Base-by-base conservation (phyloP, 768 basidiomycete genomes). In the Pleurotus djamor region DNA sequence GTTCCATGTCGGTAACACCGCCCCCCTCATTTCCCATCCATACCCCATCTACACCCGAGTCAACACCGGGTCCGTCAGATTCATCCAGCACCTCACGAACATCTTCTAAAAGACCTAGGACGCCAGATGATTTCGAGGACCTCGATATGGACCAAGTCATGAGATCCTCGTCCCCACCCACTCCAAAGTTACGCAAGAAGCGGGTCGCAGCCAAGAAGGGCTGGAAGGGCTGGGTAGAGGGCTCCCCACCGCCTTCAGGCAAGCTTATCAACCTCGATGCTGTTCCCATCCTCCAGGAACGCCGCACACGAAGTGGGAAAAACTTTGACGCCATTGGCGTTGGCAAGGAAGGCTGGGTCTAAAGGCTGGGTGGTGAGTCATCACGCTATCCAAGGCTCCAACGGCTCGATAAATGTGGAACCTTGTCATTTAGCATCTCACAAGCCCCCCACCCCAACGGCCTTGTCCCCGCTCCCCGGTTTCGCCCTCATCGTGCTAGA, bases 191-290 rank as follows among this genome's bases (percentile, higher is more conserved):
- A n/a, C 79, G 81, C 48, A 82, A 79, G 70, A 90, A 83, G 77
- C 86, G 87, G 64, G 75, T 80, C 47, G 79, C 86, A 0, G 86
- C 82, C 37, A 86, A 81, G 73, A 93, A 93, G 71, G 91, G 91
- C 14, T 93, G 91, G 91, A 93, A 93, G 76, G 91, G 91, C 41
- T 93, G 91, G 91, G 88, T 93, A 17, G 91, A 92, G 76, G 91
- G 90, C 64, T 91, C 90, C 17, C 89, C 89, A 28, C 84, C 85
- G 55, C 88, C 91, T 17, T 90, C 89, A 13, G 82, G 86, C 66
- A 92, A 91, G 71, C 76, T 92, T 54, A 92, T 92, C 73, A 92
- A 92, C 67, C 79, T 92, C 61, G 91, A 93, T 69, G 79, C 80
- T 36, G 88, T 86, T 1, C 83, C 86, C 32, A 74, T 88, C 5